phyloP scores from a whole-genome alignment of 192 early-diverging fungal species.

The Lobosporangium transversale region DNA sequence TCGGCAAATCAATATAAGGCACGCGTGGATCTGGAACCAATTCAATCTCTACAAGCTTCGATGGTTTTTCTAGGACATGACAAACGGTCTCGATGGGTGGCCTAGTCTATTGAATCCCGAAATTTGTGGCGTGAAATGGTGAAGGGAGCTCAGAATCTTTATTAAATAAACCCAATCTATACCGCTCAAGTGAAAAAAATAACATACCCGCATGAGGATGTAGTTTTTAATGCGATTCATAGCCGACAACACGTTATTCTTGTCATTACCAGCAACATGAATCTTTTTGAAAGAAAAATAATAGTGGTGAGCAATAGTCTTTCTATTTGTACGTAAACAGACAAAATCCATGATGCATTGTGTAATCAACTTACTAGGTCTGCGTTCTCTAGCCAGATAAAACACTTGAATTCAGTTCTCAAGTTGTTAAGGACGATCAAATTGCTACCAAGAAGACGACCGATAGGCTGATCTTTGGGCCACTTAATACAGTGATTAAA shows the following conservation, averaged over 20 bases:
- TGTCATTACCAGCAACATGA: conserved; percentile 14
- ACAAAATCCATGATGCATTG: background rate
- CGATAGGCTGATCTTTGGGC: conserved; percentile 18
- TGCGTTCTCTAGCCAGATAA: conserved; percentile 38
- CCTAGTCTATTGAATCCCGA: conserved; percentile 5
- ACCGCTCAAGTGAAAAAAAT: background rate
- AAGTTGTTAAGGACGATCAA: conserved; percentile 9
- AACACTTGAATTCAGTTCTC: conserved; percentile 29
- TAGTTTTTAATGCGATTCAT: conserved; percentile 38
- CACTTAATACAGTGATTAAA: conserved; percentile 23
- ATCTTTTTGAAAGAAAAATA: background rate
- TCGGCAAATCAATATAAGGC: conserved; percentile 4
- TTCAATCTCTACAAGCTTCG: conserved; percentile 20
- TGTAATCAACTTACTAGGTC: conserved; percentile 15
- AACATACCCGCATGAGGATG: conserved; percentile 23
- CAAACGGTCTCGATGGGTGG: background rate
- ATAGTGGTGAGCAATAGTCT: background rate
- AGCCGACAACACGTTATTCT: conserved; percentile 1
- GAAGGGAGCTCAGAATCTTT: no score
- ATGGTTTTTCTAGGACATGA: conserved; percentile 42
- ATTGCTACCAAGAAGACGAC: conserved; percentile 18
- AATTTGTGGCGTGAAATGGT: background rate
- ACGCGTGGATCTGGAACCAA: background rate
- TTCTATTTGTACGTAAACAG: background rate
- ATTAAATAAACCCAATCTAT: background rate